Conservation (phyloP, 78 protist genomes). For the Protostelium mycophagum region DNA sequence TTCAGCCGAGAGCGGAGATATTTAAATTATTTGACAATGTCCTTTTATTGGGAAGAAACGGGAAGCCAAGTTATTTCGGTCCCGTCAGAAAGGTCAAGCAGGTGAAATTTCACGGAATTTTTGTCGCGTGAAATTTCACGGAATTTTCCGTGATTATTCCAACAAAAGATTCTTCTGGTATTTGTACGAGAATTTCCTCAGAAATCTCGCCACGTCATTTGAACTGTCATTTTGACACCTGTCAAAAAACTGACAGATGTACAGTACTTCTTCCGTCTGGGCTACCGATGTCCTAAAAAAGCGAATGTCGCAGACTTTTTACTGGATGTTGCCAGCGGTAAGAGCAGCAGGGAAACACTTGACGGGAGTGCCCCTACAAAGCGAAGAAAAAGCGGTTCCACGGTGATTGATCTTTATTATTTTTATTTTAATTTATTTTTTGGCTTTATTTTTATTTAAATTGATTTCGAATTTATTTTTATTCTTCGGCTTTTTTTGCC, state of each 20-base stretch:
- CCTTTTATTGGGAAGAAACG: slow-evolving; percentile 28
- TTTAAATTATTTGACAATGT: slow-evolving; percentile 52
- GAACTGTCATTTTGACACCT: no score
- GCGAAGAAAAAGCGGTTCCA: neutral
- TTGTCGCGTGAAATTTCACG: no score
- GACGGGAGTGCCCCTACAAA: neutral
- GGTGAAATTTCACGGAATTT: neutral
- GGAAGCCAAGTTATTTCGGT: slow-evolving; percentile 38
- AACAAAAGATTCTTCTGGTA: no score
- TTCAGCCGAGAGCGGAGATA: slow-evolving; percentile 53
- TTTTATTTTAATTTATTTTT: no score
- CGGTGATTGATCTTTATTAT: no score
- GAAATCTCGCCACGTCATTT: no score
- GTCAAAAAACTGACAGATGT: neutral
- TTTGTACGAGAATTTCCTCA: no score
- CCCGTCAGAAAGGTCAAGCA: neutral
- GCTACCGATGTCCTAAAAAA: neutral
- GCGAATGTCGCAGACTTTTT: neutral
- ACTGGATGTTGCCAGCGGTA: neutral
- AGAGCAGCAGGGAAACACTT: neutral
- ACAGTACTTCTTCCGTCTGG: neutral
- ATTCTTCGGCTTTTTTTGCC: no score
- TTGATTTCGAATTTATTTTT: no score
- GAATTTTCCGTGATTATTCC: no score
- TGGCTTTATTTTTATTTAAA: no score